Base-by-base conservation (phyloP, 2,329 filamentous ascomycete species). In the Cordyceps pruinosa region DNA sequence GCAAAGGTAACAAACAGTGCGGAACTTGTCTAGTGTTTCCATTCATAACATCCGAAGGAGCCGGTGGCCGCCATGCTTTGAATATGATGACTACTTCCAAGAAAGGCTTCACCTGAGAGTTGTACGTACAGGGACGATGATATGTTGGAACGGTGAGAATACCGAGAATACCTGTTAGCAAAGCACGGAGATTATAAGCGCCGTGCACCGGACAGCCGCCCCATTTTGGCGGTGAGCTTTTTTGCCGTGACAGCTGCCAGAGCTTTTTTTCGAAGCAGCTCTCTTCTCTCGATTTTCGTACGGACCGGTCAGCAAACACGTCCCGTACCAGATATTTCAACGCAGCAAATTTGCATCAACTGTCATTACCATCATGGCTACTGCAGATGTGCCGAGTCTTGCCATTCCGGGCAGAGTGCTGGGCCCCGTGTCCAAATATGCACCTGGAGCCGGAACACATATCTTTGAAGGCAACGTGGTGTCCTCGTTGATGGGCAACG, bases 351-450 rank as follows among this genome's bases (percentile, higher is more conserved):
- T 26, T 32, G 2, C 34, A 10, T 17, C 21, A 35, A 15, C 17
- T 12, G 10, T 19, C 21, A 44, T n/a, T 15, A 42, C 17, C 50
- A 39, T 35, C 54, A 71, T 72, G 69, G 69, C 72, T n/a, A 60
- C 68, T 41, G 66, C 72, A 61, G 67, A 68, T 46, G 48, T 70
- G 21, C 73, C 77, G n/a, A 72, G 77, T 62, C 69, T 90, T 64
- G 89, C 87, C 56, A 80, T 95, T 48, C 94, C 94, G 12, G 94
- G 94, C 69, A 89, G 94, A 69, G 75, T 85, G 46, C 82, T 99
- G 41, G 92, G 89, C 30, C 74, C 86, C 19, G 73, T 79, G 19
- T 76, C 80, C 56, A 82, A 84, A 63, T 92, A 87, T 72, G 73
- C 80, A 41, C 81, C 90, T 28, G 93, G 93, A 15, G 78, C 89